phyloP scores from a whole-genome alignment of 257 asterid genomes.

The Anisodus tanguticus region DNA sequence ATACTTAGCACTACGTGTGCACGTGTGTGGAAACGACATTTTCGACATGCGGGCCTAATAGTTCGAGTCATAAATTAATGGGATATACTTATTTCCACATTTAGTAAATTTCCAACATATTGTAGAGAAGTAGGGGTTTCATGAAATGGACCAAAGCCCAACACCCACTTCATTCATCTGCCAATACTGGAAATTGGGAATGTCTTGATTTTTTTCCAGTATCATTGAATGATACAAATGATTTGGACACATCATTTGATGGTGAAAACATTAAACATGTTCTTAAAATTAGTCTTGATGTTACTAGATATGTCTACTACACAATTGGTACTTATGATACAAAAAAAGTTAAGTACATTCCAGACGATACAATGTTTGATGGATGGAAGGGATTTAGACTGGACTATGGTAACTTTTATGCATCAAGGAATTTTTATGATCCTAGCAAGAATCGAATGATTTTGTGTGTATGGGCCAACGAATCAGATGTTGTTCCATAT shows the following conservation, averaged over 20 bases:
- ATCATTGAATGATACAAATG: background rate
- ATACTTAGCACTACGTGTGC: too few relatives aligned
- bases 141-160: background rate
- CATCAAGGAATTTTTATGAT: slow-evolving; percentile 24
- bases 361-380: background rate
- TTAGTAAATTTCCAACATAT: too few relatives aligned
- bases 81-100: too few relatives aligned
- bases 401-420: slow-evolving; percentile 27
- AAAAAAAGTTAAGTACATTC: background rate
- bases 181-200: background rate
- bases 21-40: too few relatives aligned
- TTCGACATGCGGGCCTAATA: too few relatives aligned
- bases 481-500: background rate
- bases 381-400: slow-evolving; percentile 22
- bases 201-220: slow-evolving; percentile 26
- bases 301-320: background rate
- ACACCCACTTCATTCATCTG: background rate
- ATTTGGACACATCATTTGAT: background rate
- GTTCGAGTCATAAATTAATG: too few relatives aligned
- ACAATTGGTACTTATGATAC: slow-evolving; percentile 1
- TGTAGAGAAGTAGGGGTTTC: slow-evolving; percentile 35
- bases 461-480: slow-evolving; percentile 26
- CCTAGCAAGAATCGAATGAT: slow-evolving; percentile 11
- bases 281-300: slow-evolving; percentile 14
- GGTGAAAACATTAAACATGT: slow-evolving; percentile 24